A percentile compares a stretch with the other conserved stretches of the same genome.
These are phyloP conservation scores for Madurella fahalii DNA, from an alignment of 2,329 filamentous ascomycete species.

Conservation along the genomic window DNA sequence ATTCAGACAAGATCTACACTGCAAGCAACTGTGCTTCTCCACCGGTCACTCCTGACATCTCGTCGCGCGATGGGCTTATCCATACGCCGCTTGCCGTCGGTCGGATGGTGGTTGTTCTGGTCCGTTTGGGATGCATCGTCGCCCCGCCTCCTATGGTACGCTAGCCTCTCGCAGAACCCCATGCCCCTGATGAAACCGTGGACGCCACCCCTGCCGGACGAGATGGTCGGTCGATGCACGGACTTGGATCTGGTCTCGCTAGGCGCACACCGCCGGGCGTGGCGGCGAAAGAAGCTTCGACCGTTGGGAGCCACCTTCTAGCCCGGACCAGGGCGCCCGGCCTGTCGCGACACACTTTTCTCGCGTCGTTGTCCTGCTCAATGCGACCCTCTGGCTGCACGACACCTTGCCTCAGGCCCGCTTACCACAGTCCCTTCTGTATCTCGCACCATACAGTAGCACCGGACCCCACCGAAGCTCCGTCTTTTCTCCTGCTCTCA, in stretches of 20 bases:
- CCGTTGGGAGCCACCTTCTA: conserved; percentile 22
- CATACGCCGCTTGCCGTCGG: neutral
- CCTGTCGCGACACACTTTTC: conserved; percentile 19
- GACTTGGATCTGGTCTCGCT: conserved; percentile 22
- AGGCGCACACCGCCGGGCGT: conserved; percentile 19
- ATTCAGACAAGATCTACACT: conserved; percentile 8
- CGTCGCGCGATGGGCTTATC: neutral
- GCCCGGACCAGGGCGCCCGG: conserved; percentile 15
- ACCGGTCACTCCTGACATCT: conserved; percentile 15
- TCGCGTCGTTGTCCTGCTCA: conserved; percentile 19
- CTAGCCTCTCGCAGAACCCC: conserved; percentile 11
- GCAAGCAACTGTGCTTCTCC: conserved; percentile 4
- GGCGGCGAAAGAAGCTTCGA: conserved; percentile 20
- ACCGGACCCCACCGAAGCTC: conserved; percentile 23
- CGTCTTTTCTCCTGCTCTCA: conserved; percentile 15
- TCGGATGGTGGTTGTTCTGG: conserved; percentile 12
- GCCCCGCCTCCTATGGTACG: conserved; percentile 7
- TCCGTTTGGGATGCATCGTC: conserved; percentile 5
- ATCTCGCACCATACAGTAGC: conserved; percentile 18
- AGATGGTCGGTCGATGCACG: conserved; percentile 17
- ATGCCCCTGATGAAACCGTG: conserved; percentile 23
- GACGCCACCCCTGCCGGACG: conserved; percentile 17
- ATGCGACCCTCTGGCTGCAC: conserved; percentile 25
- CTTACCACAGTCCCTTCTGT: conserved; percentile 17
- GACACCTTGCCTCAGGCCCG: conserved; percentile 23